Conservation (phyloP, 306 rosid genomes). For the Lathyrus oleraceus region DNA sequence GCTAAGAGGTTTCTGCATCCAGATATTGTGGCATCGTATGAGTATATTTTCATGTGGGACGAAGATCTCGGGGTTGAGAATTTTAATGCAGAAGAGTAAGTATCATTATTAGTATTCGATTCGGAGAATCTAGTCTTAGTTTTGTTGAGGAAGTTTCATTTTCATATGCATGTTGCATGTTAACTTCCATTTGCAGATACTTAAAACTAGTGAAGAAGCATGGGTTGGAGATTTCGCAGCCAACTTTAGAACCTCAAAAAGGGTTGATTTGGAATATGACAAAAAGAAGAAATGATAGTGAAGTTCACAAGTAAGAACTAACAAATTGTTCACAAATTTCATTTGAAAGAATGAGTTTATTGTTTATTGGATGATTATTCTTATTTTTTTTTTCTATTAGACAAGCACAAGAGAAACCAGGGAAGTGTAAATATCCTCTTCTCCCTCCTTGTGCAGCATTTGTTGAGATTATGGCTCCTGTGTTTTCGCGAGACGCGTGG, state of each 20-base stretch:
- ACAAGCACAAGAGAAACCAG: conserved; percentile 72
- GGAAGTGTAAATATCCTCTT: conserved; percentile 85
- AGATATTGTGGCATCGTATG: conserved; percentile 84
- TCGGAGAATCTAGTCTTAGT: neutral
- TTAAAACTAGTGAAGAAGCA: conserved; percentile 75
- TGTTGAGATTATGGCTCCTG: conserved; percentile 99
- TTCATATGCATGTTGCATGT: neutral
- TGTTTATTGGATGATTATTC: conserved; percentile 6
- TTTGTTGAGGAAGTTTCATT: conserved; percentile 2
- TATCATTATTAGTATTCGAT: conserved; percentile 1
- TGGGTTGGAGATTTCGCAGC: conserved; percentile 97
- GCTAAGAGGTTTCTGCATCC: conserved; percentile 95
- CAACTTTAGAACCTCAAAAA: conserved; percentile 79
- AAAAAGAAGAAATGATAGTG: conserved; percentile 73
- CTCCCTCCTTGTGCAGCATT: conserved; percentile 98
- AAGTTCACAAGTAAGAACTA: conserved; percentile 85
- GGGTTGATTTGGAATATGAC: conserved; percentile 94
- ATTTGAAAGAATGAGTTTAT: conserved; percentile 4
- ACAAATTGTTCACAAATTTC: conserved; percentile 10
- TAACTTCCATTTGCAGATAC: conserved; percentile 54
- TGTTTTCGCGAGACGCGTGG: conserved; percentile 94
- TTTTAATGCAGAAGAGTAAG: conserved; percentile 87
- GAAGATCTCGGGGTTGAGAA: conserved; percentile 90
- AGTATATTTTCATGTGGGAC: conserved; percentile 92
- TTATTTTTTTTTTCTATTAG: conserved; percentile 43